Evolutionary conservation across 2,329 filamentous ascomycete species (phyloP).

Genomic region (Fusarium sp.): DNA sequence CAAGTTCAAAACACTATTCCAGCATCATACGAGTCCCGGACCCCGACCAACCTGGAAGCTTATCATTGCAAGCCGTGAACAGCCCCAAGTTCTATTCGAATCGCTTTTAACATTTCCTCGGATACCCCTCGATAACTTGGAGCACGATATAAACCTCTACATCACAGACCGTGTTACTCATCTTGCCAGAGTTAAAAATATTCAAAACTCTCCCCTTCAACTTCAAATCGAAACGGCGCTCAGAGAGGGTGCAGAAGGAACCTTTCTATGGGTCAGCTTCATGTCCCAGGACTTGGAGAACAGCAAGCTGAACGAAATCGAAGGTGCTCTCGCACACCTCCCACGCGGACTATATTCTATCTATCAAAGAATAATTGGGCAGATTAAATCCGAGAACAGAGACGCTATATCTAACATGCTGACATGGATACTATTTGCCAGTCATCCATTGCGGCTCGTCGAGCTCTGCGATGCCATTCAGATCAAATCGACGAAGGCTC

Average conservation of each 20-base stretch:
- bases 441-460: neutral
- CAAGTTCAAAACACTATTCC: slow-evolving; percentile 3
- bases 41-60: neutral
- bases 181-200: neutral
- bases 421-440: neutral
- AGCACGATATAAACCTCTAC: slow-evolving; percentile 4
- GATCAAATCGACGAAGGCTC: neutral
- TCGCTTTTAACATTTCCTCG: slow-evolving; percentile 2
- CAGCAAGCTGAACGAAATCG: slow-evolving; percentile 3
- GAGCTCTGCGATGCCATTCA: slow-evolving; percentile 2
- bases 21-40: accelerated
- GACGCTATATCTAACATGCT: neutral
- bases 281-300: slow-evolving; percentile 24
- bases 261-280: slow-evolving; percentile 35
- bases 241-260: neutral
- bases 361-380: neutral
- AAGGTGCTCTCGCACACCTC: slow-evolving; percentile 3
- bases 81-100: neutral
- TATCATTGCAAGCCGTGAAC: slow-evolving; percentile 6
- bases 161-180: neutral
- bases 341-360: neutral
- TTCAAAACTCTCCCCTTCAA: neutral
- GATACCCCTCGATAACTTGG: neutral
- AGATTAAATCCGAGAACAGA: neutral
- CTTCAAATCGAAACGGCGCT: neutral